Conservation (phyloP, 2,329 filamentous ascomycete genomes). For the Aspergillus pseudoviridinutans region DNA sequence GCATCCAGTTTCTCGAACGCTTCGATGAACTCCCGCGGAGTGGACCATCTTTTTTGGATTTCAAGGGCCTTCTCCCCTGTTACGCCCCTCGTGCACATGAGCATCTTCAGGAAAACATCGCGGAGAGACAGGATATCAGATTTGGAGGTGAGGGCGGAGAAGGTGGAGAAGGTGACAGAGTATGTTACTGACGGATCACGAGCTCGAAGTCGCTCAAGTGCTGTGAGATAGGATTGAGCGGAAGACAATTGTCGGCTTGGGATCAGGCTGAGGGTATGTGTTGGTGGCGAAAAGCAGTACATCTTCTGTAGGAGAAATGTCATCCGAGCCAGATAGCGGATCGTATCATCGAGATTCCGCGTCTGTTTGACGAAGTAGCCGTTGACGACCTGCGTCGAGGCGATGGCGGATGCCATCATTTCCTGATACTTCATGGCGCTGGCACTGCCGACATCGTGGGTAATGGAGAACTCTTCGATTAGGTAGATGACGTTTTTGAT, state of each 20-base stretch:
- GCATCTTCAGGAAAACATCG: slow-evolving; percentile 77
- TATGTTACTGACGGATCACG: slow-evolving; percentile 47
- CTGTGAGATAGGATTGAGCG: slow-evolving; percentile 63
- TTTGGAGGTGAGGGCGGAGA: slow-evolving; percentile 69
- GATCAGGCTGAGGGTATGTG: slow-evolving; percentile 54
- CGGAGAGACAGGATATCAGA: slow-evolving; percentile 69
- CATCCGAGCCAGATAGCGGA: slow-evolving; percentile 69
- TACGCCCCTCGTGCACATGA: slow-evolving; percentile 74
- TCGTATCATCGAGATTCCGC: slow-evolving; percentile 70
- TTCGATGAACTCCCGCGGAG: slow-evolving; percentile 66
- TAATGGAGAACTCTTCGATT: slow-evolving; percentile 67
- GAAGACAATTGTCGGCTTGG: slow-evolving; percentile 57
- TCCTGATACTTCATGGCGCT: slow-evolving; percentile 56
- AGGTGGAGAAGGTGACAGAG: slow-evolving; percentile 66
- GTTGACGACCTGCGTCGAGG: slow-evolving; percentile 72
- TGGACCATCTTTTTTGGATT: slow-evolving; percentile 75
- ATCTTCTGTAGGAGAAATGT: slow-evolving; percentile 63
- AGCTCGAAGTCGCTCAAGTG: slow-evolving; percentile 57
- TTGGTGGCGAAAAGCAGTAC: slow-evolving; percentile 42
- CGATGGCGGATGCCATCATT: slow-evolving; percentile 67
- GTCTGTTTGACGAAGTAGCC: slow-evolving; percentile 77
- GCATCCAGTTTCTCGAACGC: slow-evolving; percentile 56
- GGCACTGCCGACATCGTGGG: slow-evolving; percentile 46
- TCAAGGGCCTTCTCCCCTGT: slow-evolving; percentile 75
- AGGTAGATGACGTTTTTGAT: slow-evolving; percentile 75